phyloP scores from a whole-genome alignment of 2,329 filamentous ascomycete genomes.

The Exophiala spinifera region DNA sequence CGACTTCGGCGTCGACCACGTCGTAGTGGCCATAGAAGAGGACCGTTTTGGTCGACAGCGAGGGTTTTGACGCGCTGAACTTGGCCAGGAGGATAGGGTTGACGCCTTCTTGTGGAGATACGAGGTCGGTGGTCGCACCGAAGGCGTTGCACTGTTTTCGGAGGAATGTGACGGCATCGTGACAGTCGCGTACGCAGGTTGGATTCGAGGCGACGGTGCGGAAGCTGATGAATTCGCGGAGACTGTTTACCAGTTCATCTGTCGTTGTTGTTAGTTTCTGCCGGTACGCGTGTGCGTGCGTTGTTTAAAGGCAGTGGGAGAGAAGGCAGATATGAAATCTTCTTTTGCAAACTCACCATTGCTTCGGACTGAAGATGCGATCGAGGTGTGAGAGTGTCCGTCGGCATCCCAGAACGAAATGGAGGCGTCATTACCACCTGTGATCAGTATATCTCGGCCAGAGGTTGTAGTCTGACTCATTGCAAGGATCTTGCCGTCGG shows the following conservation, averaged over 20 bases:
- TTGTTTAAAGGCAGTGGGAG: too few relatives aligned
- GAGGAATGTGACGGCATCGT: constrained; percentile 85
- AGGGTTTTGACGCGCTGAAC: constrained; percentile 57
- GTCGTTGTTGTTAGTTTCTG: too few relatives aligned
- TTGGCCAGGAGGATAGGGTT: constrained; percentile 93
- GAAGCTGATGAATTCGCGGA: constrained; percentile 85
- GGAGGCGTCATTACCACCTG: constrained; percentile 86
- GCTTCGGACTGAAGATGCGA: constrained; percentile 44
- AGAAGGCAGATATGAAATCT: not conserved
- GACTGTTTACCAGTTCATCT: constrained; percentile 64
- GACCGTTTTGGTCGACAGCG: constrained; percentile 65
- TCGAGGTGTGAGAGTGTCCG: constrained; percentile 36
- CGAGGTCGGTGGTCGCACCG: constrained; percentile 82
- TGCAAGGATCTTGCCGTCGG: constrained; percentile 81
- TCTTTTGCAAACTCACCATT: constrained; percentile 51
- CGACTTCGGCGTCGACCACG: constrained; percentile 76
- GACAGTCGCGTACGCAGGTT: constrained; percentile 86
- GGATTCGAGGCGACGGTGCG: constrained; percentile 86
- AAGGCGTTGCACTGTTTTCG: constrained; percentile 88
- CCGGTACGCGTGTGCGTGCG: too few relatives aligned
- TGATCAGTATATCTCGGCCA: constrained; percentile 79
- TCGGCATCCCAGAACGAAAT: constrained; percentile 81
- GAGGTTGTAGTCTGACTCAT: constrained; percentile 72
- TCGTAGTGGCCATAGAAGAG: constrained; percentile 99
- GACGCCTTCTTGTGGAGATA: constrained; percentile 73